Conservation (phyloP, 2,329 filamentous ascomycete genomes). For the Trichoderma sp. region DNA sequence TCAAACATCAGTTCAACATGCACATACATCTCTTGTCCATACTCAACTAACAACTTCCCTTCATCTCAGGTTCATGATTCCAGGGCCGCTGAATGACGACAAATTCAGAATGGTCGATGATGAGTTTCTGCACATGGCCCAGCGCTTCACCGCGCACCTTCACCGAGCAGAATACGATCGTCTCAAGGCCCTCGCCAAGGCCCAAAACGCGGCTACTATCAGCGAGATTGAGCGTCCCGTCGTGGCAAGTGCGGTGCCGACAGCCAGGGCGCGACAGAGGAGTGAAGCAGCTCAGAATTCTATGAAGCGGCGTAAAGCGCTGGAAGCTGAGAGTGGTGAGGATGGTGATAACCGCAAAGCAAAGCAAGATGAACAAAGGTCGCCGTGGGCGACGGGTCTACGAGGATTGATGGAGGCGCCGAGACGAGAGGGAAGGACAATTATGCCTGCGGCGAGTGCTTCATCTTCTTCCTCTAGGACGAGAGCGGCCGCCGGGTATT, state of each 20-base stretch:
- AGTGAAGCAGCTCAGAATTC: constrained; percentile 24
- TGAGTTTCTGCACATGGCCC: constrained; percentile 67
- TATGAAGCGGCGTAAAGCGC: constrained; percentile 28
- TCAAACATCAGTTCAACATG: not conserved
- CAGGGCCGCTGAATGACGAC: constrained; percentile 66
- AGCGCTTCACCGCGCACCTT: constrained; percentile 69
- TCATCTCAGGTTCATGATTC: constrained; percentile 57
- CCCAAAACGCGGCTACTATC: constrained; percentile 54
- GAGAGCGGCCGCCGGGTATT: constrained; percentile 31
- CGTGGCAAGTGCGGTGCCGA: constrained; percentile 35
- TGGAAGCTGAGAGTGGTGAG: constrained; percentile 2
- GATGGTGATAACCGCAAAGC: not conserved
- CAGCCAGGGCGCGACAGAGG: constrained; percentile 27
- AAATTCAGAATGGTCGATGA: constrained; percentile 81
- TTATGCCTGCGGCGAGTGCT: constrained; percentile 27
- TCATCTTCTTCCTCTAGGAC: constrained; percentile 25
- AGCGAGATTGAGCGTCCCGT: constrained; percentile 52
- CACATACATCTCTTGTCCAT: not conserved
- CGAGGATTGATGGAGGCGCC: constrained; percentile 46
- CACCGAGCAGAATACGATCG: constrained; percentile 75
- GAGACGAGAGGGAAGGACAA: constrained; percentile 32
- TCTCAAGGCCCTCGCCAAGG: constrained; percentile 57
- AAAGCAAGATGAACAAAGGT: not conserved
- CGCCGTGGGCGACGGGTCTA: constrained; percentile 35
- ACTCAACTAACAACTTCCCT: not conserved